Evolutionary conservation across 208 protist species (phyloP), one percentile per base, ranked within the genome.

Genomic region (Trypanosoma congolense): DNA sequence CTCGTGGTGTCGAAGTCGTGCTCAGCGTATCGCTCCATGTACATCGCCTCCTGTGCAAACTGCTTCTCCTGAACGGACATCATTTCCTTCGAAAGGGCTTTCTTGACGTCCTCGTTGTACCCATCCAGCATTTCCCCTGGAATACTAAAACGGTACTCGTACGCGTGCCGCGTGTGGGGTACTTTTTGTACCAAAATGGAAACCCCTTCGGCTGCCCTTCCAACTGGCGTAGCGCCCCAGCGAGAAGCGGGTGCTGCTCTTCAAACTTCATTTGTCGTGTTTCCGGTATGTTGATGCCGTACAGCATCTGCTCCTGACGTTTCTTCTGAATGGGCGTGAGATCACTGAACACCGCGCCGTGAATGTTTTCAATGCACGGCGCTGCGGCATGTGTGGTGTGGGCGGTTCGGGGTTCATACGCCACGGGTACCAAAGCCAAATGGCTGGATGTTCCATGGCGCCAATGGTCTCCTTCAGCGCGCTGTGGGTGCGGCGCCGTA

Each of bases 371-470:
- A 95, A 70, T 16, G 89, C 89, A 26, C 85, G 82, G 3, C 80
- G 75, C n/a, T 72, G 80, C 4, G 89, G 89, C 82, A 95, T 90
- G 60, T 76, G 78, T 42, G 89, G 89, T 51, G 78, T 91, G 6
- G 89, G 89, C 33, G 84, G 89, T 75, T 95, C 85, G 0, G 89
- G 89, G 64, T 95, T 92, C 65, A 87, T 91, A 55, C 89, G 82
- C 86, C 89, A 95, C 42, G 89, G 89, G 69, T 95, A 95, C 86
- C 89, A 95, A 44, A 92, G 77, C 86, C 89, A 95, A 47, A 95
- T 92, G 14, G 84, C 80, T 1, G 89, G 89, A 57, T 95, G 84
- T 73, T 95, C 85, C 85, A 95, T 95, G 25, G 57, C 61, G 8
- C 61, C 78, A 56, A 95, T 92, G 10, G 74, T 75, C 40, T 87